phyloP scores from a whole-genome alignment of 352 stramenopile species.

The Pythium dissimile region DNA sequence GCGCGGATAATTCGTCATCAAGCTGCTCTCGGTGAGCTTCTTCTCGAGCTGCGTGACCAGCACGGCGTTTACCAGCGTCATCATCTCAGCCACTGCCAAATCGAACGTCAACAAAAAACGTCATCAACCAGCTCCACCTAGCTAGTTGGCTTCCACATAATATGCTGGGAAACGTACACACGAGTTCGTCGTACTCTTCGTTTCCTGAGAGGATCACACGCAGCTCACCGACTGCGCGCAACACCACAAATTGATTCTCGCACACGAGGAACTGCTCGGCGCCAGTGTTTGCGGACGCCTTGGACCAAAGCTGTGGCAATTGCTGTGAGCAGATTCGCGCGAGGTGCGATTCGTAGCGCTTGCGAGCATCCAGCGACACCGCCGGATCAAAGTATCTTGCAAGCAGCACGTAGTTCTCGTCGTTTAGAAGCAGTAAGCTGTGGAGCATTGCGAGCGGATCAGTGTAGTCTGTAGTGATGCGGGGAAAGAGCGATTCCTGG shows the following conservation, averaged over 20 bases:
- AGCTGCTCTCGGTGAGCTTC: slow-evolving; percentile 54
- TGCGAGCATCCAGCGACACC: slow-evolving; percentile 39
- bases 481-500: background rate
- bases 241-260: slow-evolving; percentile 55
- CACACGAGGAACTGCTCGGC: slow-evolving; percentile 49
- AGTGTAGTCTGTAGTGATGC: too few relatives aligned
- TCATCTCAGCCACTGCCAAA: slow-evolving; percentile 69
- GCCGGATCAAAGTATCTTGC: slow-evolving; percentile 59
- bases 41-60: slow-evolving; percentile 62
- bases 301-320: slow-evolving; percentile 30
- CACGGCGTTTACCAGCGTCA: slow-evolving; percentile 44
- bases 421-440: slow-evolving; percentile 60
- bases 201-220: slow-evolving; percentile 56
- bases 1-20: slow-evolving; percentile 60
- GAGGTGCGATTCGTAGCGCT: slow-evolving; percentile 47
- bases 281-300: slow-evolving; percentile 20
- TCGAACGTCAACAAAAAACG: too few relatives aligned
- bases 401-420: slow-evolving; percentile 64
- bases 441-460: slow-evolving; percentile 42
- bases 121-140: background rate
- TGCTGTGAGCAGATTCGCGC: slow-evolving; percentile 38
- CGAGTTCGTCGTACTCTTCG: slow-evolving; percentile 69
- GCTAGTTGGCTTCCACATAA: too few relatives aligned
- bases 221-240: slow-evolving; percentile 54
- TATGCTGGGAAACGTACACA: too few relatives aligned